Conservation (phyloP, 2,329 filamentous ascomycete genomes). For the Cadophora sp. region DNA sequence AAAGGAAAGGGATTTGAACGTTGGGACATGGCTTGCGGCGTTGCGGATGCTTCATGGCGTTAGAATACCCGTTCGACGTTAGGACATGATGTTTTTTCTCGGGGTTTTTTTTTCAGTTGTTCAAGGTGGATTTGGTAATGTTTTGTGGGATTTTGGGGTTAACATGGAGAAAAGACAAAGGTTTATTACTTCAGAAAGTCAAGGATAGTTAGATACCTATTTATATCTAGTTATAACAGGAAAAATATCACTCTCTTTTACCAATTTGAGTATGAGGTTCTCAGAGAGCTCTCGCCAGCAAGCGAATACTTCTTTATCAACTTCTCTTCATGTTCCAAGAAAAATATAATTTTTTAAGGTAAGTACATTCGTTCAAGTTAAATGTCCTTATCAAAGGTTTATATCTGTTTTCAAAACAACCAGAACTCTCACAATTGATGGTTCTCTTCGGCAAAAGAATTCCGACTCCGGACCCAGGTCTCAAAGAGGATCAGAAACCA, state of each 20-base stretch:
- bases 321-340: too few species aligned
- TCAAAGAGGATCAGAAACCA: not conserved
- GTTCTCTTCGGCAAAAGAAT: not conserved
- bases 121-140: not conserved
- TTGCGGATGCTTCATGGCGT: constrained; percentile 33
- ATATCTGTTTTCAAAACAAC: too few species aligned
- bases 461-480: not conserved
- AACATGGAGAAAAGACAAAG: not conserved
- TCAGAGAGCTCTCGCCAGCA: too few species aligned
- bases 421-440: not conserved
- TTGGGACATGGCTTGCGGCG: constrained; percentile 38
- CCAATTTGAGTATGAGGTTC: too few species aligned
- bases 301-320: too few species aligned
- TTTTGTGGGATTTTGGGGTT: not conserved
- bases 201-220: not conserved
- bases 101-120: not conserved
- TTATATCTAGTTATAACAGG: not conserved
- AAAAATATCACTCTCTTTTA: not conserved
- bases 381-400: too few species aligned
- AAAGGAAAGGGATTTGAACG: constrained; percentile 23
- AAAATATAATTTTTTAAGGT: too few species aligned
- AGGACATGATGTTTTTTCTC: constrained; percentile 31
- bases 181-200: not conserved
- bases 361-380: too few species aligned
- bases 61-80: constrained; percentile 29